Conservation (phyloP, 495 filamentous ascomycete genomes). For the Penicillium lividum region DNA sequence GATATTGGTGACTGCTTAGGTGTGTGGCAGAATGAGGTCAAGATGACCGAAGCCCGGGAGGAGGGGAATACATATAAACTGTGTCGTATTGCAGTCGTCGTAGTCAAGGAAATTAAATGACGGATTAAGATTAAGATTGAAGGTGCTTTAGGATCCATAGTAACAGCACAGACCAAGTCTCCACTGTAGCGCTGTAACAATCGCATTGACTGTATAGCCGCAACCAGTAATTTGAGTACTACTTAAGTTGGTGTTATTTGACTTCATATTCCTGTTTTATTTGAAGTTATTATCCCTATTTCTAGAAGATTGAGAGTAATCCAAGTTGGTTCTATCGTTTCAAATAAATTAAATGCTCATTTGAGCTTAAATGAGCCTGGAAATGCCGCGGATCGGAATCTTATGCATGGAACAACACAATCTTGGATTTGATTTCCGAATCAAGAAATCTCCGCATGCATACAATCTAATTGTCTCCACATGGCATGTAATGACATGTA, state of each 20-base stretch:
- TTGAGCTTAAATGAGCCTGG: neutral
- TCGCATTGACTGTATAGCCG: neutral
- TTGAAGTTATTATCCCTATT: neutral
- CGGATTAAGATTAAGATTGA: slow-evolving; percentile 19
- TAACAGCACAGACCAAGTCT: slow-evolving; percentile 14
- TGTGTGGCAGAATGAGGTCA: slow-evolving; percentile 19
- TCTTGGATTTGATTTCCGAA: neutral
- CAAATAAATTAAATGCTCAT: neutral
- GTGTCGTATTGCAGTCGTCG: too few relatives aligned
- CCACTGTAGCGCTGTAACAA: neutral
- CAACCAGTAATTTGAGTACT: neutral
- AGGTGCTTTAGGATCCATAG: slow-evolving; percentile 7
- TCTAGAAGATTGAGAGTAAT: neutral
- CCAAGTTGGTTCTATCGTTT: neutral
- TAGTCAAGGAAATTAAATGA: slow-evolving; percentile 9
- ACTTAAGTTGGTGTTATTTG: too few relatives aligned
- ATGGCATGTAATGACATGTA: slow-evolving; percentile 3
- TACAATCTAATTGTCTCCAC: slow-evolving; percentile 23
- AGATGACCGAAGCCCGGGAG: slow-evolving; percentile 17
- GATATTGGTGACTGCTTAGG: neutral
- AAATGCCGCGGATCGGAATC: neutral
- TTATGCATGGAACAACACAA: neutral
- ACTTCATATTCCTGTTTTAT: neutral
- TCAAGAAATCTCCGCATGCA: slow-evolving; percentile 19
- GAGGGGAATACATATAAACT: neutral